These are phyloP conservation scores for Lumnitzera littorea DNA, from an alignment of 345 rosid species.

Conservation along the genomic window DNA sequence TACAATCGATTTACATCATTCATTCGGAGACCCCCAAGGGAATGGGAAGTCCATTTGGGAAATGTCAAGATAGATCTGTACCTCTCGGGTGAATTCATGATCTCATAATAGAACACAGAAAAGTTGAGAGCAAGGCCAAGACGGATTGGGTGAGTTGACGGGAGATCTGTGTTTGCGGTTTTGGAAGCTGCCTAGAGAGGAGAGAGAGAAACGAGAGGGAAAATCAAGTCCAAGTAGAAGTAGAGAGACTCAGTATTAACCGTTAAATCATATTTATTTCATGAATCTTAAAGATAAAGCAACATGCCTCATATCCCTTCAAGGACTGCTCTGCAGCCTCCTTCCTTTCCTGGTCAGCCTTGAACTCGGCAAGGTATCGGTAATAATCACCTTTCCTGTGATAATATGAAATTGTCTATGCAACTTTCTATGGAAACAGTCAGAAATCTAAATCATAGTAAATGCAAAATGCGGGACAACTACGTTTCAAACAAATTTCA, in stretches of 20 bases:
- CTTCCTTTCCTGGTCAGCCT: conserved; percentile 80
- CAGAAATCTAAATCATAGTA: not conserved
- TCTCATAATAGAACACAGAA: conserved; percentile 97
- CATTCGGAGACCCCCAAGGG: no score
- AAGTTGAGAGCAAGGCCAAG: conserved; percentile 99
- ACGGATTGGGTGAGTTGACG: conserved; percentile 97
- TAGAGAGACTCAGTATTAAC: not conserved
- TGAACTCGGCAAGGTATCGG: conserved; percentile 95
- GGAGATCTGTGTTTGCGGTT: conserved; percentile 81
- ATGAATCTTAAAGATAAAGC: not conserved
- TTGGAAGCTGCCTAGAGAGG: conserved; percentile 70
- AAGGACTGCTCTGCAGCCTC: conserved; percentile 88
- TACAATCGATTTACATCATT: not conserved
- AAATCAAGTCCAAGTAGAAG: not conserved
- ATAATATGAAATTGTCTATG: not conserved
- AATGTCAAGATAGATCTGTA: not conserved
- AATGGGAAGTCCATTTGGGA: not conserved
- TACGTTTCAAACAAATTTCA: no score
- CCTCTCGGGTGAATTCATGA: conserved; percentile 99
- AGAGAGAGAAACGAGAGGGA: not conserved
- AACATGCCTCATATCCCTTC: conserved; percentile 85
- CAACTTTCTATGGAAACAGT: not conserved
- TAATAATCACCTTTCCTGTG: conserved; percentile 93
- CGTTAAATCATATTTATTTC: no score
- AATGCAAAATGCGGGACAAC: not conserved